Conservation (phyloP, 441 rosid species). For the Adansonia rubrostipa region DNA sequence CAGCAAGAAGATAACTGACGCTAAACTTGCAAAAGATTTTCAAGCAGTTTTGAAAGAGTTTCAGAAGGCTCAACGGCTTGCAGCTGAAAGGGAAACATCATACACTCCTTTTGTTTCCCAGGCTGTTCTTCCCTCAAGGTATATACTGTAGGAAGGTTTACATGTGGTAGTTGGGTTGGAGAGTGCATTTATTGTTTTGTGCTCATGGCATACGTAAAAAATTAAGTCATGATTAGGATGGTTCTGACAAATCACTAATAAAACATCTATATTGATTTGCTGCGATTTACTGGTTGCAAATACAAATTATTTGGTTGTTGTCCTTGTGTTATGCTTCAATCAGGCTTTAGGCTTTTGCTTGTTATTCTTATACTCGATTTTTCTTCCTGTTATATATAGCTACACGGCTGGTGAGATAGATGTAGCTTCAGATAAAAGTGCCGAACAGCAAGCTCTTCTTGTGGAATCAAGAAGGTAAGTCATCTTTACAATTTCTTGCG, state of each 20-base stretch:
- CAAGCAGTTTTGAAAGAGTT: constrained; percentile 70
- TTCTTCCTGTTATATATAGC: constrained; percentile 46
- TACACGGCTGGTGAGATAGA: constrained; percentile 58
- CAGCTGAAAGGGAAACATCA: constrained; percentile 90
- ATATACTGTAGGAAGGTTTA: constrained; percentile 17
- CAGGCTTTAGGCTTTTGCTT: not conserved
- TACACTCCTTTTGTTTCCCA: constrained; percentile 82
- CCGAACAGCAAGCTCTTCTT: constrained; percentile 68
- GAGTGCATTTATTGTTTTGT: constrained; percentile 6
- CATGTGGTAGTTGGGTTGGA: not conserved
- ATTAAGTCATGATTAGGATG: not conserved
- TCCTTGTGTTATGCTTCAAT: not conserved
- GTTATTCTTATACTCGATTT: constrained; percentile 21
- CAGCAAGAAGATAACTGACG: constrained; percentile 89
- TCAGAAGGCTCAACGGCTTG: constrained; percentile 75
- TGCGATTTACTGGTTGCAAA: constrained; percentile 11
- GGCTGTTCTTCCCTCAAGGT: constrained; percentile 69
- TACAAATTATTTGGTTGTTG: not conserved
- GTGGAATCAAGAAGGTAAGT: constrained; percentile 81
- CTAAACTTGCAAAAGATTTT: constrained; percentile 95
- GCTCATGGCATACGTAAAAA: not conserved
- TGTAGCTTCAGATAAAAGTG: constrained; percentile 45
- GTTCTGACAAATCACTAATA: not conserved
- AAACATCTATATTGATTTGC: not conserved
- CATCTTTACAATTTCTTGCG: constrained; percentile 5